Evolutionary conservation across 1,284 basidiomycete genomes (phyloP), one percentile per base, ranked within the genome.

Genomic region (Calocybe gambosa): DNA sequence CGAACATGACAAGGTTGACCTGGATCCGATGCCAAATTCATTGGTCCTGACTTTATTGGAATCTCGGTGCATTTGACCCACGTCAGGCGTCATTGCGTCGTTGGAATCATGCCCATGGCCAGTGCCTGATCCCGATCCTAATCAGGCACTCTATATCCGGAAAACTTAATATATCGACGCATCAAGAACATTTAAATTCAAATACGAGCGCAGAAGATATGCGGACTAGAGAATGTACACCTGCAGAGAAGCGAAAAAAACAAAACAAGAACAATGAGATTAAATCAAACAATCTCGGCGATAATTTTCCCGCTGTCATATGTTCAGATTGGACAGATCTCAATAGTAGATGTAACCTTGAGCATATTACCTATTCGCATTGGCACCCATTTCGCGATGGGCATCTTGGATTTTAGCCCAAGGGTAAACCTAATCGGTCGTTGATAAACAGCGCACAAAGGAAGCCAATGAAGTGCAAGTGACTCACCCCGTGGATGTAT

Each of bases 351-450:
- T 31, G 16, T 42, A 20, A 47, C 43, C 20, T 36, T 20, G 21
- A 25, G 25, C 40, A 25, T 28, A 60, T n/a, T 23, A 74, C 82
- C 70, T 77, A 56, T 80, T 96, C 61, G 80, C 83, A 62, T 94
- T 89, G 36, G 72, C 82, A 59, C 87, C 83, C 89, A 97, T 94
- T 66, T 89, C 86, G 50, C 78, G 74, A 55, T 94, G 92, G 1
- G 92, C 93, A 39, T 82, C 78, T 55, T 82, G 80, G 47, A 96
- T 91, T 49, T 91, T 73, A 16, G 77, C 77, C 92, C 90, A 94
- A 0, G 80, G 74, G 67, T 85, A 93, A 8, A 90, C 80, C 80
- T 88, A 50, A 26, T 40, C 46, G 44, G 41, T 40, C 25, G n/a
- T 31, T 31, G 36, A 48, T 29, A 51, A 21, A 41, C 42, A 5